Base-by-base conservation (phyloP, 495 filamentous ascomycete species). In the Letharia columbiana region DNA sequence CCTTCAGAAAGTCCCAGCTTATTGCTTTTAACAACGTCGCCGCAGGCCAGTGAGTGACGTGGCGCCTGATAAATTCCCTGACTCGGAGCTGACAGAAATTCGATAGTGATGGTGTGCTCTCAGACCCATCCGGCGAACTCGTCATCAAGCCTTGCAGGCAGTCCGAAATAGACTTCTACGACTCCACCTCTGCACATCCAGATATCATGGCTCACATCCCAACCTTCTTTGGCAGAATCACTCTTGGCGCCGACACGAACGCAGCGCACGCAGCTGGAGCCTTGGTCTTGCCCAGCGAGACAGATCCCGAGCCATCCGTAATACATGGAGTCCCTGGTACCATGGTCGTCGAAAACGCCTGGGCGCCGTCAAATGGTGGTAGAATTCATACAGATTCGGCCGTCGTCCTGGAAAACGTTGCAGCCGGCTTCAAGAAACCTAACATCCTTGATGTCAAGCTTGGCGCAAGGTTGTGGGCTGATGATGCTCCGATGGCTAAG, bases 361-460 rank as follows among this genome's bases (percentile, higher is more conserved):
- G 81, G 81, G 73, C 77, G 33, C 81, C 81, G 1, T 82, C 81
- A 0, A 76, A 71, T 4, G 82, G 81, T 18, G 79, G 80, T 49
- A 86, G 86, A 72, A 84, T 90, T 58, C 77, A 83, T 37, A 96
- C 91, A 1, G 86, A 89, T 39, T 75, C 84, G 49, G 91, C 90
- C 7, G 89, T 98, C 49, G 91, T 96, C 42, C 79, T 98, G 52
- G 88, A 94, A 71, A 98, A 96, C 73, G 82, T 92, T 2, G 87
- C 92, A 13, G 81, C 84, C 61, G 90, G 90, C 31, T 98, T 91
- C 79, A 84, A 82, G 62, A 84, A 86, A 66, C 90, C 95, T 18
- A 97, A 97, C 71, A 91, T 98, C n/a, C 77, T 98, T 65, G 94
- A 98, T 71, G 83, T 96, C 67, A 98, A 98, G 74, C 84, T 98